phyloP scores from a whole-genome alignment of 306 rosid genomes.

The Castanea mollissima region DNA sequence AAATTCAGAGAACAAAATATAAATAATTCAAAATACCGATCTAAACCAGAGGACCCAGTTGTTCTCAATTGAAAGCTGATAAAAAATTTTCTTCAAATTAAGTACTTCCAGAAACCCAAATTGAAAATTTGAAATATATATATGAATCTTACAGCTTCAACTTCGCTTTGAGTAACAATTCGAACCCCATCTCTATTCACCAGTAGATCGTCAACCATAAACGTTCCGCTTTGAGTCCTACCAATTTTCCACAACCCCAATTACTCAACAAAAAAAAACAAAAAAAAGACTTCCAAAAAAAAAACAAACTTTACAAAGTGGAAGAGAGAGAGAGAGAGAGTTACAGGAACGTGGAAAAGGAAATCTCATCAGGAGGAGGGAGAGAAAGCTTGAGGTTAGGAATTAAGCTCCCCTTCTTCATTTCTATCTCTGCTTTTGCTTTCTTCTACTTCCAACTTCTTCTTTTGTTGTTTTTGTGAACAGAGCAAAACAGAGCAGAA shows the following conservation, averaged over 20 bases:
- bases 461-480: not conserved
- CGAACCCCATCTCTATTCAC: slow-evolving; percentile 94
- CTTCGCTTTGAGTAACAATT: slow-evolving; percentile 69
- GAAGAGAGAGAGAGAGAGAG: slow-evolving; percentile 15
- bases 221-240: slow-evolving; percentile 94
- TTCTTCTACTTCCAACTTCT: not conserved
- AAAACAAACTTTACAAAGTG: not conserved
- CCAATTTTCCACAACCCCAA: slow-evolving; percentile 30
- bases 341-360: slow-evolving; percentile 74
- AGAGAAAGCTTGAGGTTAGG: slow-evolving; percentile 67
- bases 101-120: not conserved
- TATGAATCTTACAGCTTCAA: slow-evolving; percentile 63
- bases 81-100: not conserved
- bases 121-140: not conserved
- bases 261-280: slow-evolving; percentile 15
- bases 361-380: slow-evolving; percentile 65
- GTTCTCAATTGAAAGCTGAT: not conserved
- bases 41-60: too few species aligned
- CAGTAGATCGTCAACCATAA: slow-evolving; percentile 92
- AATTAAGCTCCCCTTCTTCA: slow-evolving; percentile 68
- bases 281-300: slow-evolving; percentile 15
- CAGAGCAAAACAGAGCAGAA: too few species aligned
- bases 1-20: slow-evolving; percentile 3
- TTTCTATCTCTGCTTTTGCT: slow-evolving; percentile 23
- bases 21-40: not conserved